Base-by-base conservation (phyloP, 805 yeast genomes). In the Sporopachydermia quercuum region DNA sequence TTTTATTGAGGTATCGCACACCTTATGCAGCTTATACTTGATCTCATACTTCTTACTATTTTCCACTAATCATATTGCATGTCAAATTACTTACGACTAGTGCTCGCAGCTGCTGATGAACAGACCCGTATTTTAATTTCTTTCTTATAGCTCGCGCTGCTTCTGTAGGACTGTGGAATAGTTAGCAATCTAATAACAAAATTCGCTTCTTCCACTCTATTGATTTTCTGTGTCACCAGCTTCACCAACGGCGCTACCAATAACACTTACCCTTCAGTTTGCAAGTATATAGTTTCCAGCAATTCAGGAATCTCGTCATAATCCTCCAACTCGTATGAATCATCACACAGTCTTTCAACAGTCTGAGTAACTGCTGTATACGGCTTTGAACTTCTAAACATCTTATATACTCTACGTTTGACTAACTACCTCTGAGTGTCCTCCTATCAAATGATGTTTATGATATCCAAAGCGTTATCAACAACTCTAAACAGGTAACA, bases 61-160 rank as follows among this genome's bases (percentile, higher is more conserved):
- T n/a, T n/a, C n/a, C n/a, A n/a, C n/a, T n/a, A n/a, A n/a, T n/a
- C n/a, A n/a, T n/a, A n/a, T n/a, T n/a, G n/a, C n/a, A n/a, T n/a
- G n/a, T n/a, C n/a, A n/a, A n/a, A 18, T 51, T 41, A 55, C 50
- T 43, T 53, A 43, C 53, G 68, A 51, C 78, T 60, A 86, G 56
- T 0, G 94, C 81, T 37, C 82, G 71, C 40, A 70, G 49, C 54
- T 83, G 94, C 47, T 78, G 79, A 15, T 62, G 58, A 3, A 58
- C 53, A 2, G 66, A 52, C n/a, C 96, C 97, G 53, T 89, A 81
- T 60, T 93, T 91, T 53, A 91, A 61, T 51, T 77, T 76, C 65
- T 91, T 91, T 39, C 98, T 70, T 16, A 91, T 61, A 1, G 95
- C 93, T 35, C 97, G 66, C 0, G 96, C 96, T 2, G 93, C 89